Evolutionary conservation across 768 basidiomycete species (phyloP).

Genomic region (Podaxis pistillaris): DNA sequence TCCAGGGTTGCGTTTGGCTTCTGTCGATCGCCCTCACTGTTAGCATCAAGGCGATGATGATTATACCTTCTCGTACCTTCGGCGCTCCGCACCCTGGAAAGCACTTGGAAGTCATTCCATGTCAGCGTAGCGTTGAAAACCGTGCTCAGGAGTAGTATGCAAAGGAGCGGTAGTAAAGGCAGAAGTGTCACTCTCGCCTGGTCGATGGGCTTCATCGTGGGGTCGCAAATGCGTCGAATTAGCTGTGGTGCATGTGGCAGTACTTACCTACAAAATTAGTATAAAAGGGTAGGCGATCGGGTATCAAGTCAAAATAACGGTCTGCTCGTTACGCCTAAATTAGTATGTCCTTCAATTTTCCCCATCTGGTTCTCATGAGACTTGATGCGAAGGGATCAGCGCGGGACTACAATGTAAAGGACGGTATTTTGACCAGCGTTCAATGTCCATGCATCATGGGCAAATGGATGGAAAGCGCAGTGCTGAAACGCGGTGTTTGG

Average conservation of each 20-base stretch:
- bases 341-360: not conserved
- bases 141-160: not conserved
- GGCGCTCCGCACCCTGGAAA: not conserved
- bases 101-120: conserved; percentile 1
- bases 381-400: not conserved
- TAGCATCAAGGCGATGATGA: not conserved
- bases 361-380: too few species aligned
- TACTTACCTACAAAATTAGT: not conserved
- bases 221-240: not conserved
- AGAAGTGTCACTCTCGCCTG: not conserved
- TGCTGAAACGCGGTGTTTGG: too few species aligned
- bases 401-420: not conserved
- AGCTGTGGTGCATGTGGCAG: not conserved
- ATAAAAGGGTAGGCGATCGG: not conserved
- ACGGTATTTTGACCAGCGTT: not conserved
- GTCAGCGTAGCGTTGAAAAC: conserved; percentile 2
- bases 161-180: not conserved
- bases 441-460: not conserved
- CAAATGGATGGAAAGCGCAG: not conserved
- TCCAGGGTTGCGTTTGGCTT: not conserved
- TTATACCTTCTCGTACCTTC: not conserved
- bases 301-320: not conserved
- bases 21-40: not conserved
- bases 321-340: not conserved
- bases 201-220: not conserved